These are phyloP conservation scores for Populus hybrid DNA, from an alignment of 441 rosid genomes.

Conservation along the genomic window DNA sequence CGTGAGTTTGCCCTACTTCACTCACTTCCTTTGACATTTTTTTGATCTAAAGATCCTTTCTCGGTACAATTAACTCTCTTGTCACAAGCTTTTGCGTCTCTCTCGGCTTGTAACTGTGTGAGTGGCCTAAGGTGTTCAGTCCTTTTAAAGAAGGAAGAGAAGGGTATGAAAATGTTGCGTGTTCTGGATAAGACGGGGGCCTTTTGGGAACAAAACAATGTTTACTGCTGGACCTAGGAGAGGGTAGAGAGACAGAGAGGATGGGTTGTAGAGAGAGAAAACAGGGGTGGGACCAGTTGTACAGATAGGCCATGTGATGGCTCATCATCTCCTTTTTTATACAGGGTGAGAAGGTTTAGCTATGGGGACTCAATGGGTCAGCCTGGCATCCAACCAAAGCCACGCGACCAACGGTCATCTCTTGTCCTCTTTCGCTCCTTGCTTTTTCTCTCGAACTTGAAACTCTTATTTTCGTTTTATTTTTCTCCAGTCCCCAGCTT, in stretches of 20 bases:
- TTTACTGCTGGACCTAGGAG: background rate
- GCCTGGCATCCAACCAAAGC: slow-evolving; percentile 33
- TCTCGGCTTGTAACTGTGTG: background rate
- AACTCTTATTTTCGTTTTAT: background rate
- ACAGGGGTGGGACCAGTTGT: slow-evolving; percentile 11
- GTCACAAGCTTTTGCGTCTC: background rate
- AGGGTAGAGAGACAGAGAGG: background rate
- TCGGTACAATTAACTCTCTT: background rate
- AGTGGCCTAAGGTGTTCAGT: background rate
- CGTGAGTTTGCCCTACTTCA: slow-evolving; percentile 41
- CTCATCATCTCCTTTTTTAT: slow-evolving; percentile 24
- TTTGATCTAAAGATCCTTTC: background rate
- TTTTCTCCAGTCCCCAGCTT: background rate
- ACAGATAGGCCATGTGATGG: slow-evolving; percentile 45
- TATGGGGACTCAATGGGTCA: slow-evolving; percentile 15
- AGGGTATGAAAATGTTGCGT: slow-evolving; percentile 5
- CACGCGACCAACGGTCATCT: slow-evolving; percentile 19
- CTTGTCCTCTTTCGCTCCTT: slow-evolving; percentile 7
- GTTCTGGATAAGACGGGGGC: slow-evolving; percentile 28
- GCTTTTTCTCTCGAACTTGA: background rate
- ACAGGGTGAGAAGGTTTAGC: background rate
- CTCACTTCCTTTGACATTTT: slow-evolving; percentile 53
- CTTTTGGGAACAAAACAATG: slow-evolving; percentile 19
- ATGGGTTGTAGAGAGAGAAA: background rate
- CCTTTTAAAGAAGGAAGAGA: slow-evolving; percentile 17